phyloP scores from a whole-genome alignment of 148 eudicot genomes.

The Rhododendron vialii region DNA sequence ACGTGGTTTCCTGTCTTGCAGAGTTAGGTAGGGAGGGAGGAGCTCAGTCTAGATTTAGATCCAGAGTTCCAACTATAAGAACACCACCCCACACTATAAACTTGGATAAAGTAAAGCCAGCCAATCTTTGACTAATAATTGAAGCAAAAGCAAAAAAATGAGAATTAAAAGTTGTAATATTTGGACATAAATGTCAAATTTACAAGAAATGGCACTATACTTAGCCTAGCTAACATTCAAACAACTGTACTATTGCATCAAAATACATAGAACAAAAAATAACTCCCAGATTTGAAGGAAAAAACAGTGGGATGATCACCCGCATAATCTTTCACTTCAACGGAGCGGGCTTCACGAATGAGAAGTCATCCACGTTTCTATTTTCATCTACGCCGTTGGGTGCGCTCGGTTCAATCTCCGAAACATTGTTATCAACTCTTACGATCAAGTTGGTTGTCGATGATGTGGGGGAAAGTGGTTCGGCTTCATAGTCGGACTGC shows the following conservation, averaged over 20 bases:
- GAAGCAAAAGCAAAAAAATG: background rate
- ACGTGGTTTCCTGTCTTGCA: no score
- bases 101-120: background rate
- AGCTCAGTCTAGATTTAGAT: background rate
- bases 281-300: background rate
- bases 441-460: constrained; percentile 27
- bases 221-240: background rate
- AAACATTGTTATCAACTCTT: constrained; percentile 27
- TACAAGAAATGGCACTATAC: constrained; percentile 2
- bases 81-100: no score
- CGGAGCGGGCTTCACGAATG: constrained; percentile 21
- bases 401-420: constrained; percentile 22
- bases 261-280: background rate
- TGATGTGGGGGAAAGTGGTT: constrained; percentile 19
- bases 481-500: constrained; percentile 21
- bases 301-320: background rate
- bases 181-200: constrained; percentile 3
- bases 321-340: constrained; percentile 4
- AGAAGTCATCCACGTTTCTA: constrained; percentile 20
- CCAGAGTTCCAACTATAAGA: no score
- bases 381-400: constrained; percentile 7
- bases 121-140: background rate
- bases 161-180: background rate
- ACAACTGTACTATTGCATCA: background rate
- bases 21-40: background rate